Base-by-base conservation (phyloP, 805 yeast genomes). In the Ogataea salicorniae region DNA sequence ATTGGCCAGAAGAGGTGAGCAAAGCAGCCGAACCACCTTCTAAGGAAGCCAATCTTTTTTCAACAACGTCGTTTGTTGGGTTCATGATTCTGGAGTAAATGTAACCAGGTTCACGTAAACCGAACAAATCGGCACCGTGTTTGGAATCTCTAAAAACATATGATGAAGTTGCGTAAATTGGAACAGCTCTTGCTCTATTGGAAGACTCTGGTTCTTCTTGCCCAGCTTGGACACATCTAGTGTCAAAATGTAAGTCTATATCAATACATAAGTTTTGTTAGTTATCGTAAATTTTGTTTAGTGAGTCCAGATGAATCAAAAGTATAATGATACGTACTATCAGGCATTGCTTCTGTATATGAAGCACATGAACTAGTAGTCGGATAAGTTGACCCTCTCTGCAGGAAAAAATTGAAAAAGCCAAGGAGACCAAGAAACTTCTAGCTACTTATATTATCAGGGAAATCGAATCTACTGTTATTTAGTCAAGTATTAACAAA, bases 181-280 rank as follows among this genome's bases (percentile, higher is more conserved):
- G 97, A 34, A 87, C 90, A 11, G 97, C 97, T 66, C 97, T 80
- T 47, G 96, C 78, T 48, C 83, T 75, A 66, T 78, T 76, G 14
- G 82, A 73, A 51, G 77, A 74, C 51, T 70, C 74, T 38, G 79
- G 72, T 34, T 76, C 72, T 57, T 87, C 91, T 72, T 90, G 96
- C 55, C 99, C 99, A 46, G 97, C 97, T 70, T 92, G 98, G 58
- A 92, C 79, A 74, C 92, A 97, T 49, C 87, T 75, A 31, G 97
- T 91, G 61, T 91, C 97, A 60, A 88, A 89, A 61, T 84, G 91
- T 34, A 83, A 77, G 36, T 82, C 80, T 59, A 31, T 20, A 17
- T 17, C 18, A 17, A 17, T 15, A 17, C 29, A 37, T 11, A 22
- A 23, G 31, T 1, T 8, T 9, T 2, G 31, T 26, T 26, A 26